These are phyloP conservation scores for Alternaria sp. DNA, from an alignment of 2,329 filamentous ascomycete genomes.

Conservation along the genomic window DNA sequence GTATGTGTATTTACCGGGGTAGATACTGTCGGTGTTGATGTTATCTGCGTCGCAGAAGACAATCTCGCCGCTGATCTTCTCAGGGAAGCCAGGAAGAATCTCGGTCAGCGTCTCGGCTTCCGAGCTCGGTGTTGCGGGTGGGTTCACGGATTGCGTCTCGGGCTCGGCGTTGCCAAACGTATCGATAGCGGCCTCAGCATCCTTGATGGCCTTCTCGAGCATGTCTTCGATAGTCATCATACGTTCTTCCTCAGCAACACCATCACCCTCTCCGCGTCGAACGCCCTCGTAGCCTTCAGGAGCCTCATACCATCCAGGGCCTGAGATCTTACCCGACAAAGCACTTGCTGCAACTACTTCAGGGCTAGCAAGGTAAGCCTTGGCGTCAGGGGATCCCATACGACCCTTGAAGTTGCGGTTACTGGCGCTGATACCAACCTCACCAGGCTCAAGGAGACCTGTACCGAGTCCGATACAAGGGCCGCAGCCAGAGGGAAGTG, in stretches of 20 bases:
- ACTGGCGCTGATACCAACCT: slow-evolving; percentile 82
- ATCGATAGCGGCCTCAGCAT: slow-evolving; percentile 71
- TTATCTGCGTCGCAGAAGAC: slow-evolving; percentile 87
- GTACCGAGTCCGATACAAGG: slow-evolving; percentile 86
- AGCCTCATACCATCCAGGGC: slow-evolving; percentile 79
- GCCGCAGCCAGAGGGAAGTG: slow-evolving; percentile 77
- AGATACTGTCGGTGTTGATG: slow-evolving; percentile 92
- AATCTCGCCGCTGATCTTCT: slow-evolving; percentile 83
- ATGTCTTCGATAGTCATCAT: slow-evolving; percentile 73
- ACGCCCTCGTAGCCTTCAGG: slow-evolving; percentile 74
- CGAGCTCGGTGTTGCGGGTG: slow-evolving; percentile 39
- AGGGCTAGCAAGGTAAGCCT: slow-evolving; percentile 86
- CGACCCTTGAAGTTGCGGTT: slow-evolving; percentile 94
- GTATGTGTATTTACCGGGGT: slow-evolving; percentile 91
- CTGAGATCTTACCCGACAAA: slow-evolving; percentile 73
- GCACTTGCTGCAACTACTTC: slow-evolving; percentile 94
- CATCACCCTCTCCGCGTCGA: slow-evolving; percentile 75
- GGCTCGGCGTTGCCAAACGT: slow-evolving; percentile 51
- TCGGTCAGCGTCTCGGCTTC: slow-evolving; percentile 64
- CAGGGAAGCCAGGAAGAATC: slow-evolving; percentile 85
- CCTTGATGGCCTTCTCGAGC: slow-evolving; percentile 73
- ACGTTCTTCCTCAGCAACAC: slow-evolving; percentile 68
- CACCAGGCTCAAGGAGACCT: slow-evolving; percentile 82
- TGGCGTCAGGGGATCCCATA: slow-evolving; percentile 81
- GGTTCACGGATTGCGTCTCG: slow-evolving; percentile 43